Evolutionary conservation across 805 yeast genomes (phyloP).

Genomic region (Saccharomycopsis guyanensis): DNA sequence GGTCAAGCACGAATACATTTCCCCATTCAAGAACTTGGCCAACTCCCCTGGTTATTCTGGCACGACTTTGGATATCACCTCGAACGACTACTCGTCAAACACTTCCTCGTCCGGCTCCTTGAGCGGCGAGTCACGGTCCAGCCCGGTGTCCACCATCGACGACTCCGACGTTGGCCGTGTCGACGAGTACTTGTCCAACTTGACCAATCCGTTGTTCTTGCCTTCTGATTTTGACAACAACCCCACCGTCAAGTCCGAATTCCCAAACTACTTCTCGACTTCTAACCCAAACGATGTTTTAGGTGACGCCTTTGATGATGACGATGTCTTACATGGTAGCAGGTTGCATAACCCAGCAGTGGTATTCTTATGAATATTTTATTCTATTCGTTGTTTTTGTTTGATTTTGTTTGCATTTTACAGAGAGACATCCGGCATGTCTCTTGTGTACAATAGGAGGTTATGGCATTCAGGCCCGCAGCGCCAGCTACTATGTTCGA

Average conservation of each 20-base stretch:
- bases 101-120: neutral
- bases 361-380: slow-evolving; percentile 7
- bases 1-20: slow-evolving; percentile 7
- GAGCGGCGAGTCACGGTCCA: slow-evolving; percentile 9
- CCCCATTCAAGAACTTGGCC: slow-evolving; percentile 10
- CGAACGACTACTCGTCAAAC: neutral
- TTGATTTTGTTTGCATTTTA: neutral
- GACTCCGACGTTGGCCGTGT: slow-evolving; percentile 12
- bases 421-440: slow-evolving; percentile 2
- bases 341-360: slow-evolving; percentile 22
- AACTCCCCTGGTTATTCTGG: slow-evolving; percentile 2
- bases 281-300: slow-evolving; percentile 1
- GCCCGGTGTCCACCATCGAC: slow-evolving; percentile 4
- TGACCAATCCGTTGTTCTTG: slow-evolving; percentile 18
- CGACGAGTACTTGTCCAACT: slow-evolving; percentile 20
- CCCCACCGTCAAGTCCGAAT: slow-evolving; percentile 10
- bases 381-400: neutral
- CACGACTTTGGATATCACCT: slow-evolving; percentile 17
- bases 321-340: slow-evolving; percentile 11
- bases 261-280: slow-evolving; percentile 2
- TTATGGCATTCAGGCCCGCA: slow-evolving; percentile 16
- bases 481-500: slow-evolving; percentile 18
- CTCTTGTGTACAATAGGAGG: too few relatives aligned
- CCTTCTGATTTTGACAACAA: slow-evolving; percentile 10
- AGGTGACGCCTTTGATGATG: slow-evolving; percentile 12